Base-by-base conservation (phyloP, 2,329 filamentous ascomycete genomes). In the Hypoxylon sp. region DNA sequence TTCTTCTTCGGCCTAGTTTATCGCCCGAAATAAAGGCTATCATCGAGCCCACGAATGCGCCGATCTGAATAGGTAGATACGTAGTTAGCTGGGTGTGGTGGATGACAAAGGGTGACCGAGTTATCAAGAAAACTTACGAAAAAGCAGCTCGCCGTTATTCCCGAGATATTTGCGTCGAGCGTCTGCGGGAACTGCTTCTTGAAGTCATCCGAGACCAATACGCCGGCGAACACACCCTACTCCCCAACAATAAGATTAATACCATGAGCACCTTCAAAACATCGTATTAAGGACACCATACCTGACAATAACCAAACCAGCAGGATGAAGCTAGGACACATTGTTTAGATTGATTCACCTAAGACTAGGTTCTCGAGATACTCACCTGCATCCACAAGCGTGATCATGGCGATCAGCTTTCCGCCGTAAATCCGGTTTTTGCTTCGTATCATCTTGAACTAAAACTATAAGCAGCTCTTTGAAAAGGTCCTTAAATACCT, bases 41-140 rank as follows among this genome's bases (percentile, higher is more conserved):
- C 21, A 75, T 74, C 17, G 88, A 84, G 6, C 88, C 88, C 57
- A 88, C 80, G 71, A 90, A 90, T 15, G 88, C 88, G n/a, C 80
- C 80, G 26, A 68, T 51, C 65, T 67, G 20, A n/a, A n/a, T n/a
- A n/a, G n/a, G n/a, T n/a, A n/a, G n/a, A n/a, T n/a, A n/a, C n/a
- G n/a, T n/a, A n/a, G n/a, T n/a, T n/a, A n/a, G n/a, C n/a, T n/a
- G n/a, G n/a, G n/a, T n/a, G n/a, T n/a, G n/a, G n/a, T n/a, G n/a
- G 21, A 25, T 9, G 6, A 5, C 3, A 16, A 29, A 25, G 13
- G 5, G 2, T 8, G 4, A 37, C 23, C 20, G 32, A n/a, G 9
- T 5, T 56, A 7, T 3, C 4, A 56, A 7, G 2, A 7, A 4
- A 4, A 29, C 73, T 55, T 55, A 75, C 72, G 13, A 74, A 69